phyloP scores from a whole-genome alignment of 208 protist genomes.

The Leishmania turanica region DNA sequence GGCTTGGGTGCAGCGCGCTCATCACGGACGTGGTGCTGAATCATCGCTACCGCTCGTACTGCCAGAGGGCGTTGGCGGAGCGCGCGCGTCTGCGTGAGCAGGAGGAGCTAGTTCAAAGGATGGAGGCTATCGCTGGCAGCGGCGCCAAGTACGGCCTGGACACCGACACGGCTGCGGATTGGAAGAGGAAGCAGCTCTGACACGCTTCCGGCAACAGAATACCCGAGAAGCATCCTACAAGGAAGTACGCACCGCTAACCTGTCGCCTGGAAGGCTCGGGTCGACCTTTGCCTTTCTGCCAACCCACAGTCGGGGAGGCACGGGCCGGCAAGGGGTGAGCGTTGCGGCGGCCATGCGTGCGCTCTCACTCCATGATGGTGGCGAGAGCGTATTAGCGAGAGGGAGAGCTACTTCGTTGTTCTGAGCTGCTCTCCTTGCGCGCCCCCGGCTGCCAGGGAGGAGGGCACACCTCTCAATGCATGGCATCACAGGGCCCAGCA shows the following conservation, averaged over 20 bases:
- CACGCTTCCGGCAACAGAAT: background rate
- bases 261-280: background rate
- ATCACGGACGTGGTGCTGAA: constrained; percentile 37
- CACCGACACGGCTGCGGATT: background rate
- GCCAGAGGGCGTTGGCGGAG: constrained; percentile 43
- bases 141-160: background rate
- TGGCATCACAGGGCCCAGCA: too few species aligned
- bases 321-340: background rate
- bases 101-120: background rate
- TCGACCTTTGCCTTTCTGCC: background rate
- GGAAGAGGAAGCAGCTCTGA: background rate
- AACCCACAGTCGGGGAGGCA: background rate
- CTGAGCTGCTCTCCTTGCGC: too few species aligned
- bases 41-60: constrained; percentile 44
- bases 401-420: too few species aligned
- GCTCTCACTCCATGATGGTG: background rate
- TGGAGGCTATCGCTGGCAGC: background rate
- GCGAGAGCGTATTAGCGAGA: background rate
- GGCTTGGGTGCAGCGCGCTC: constrained; percentile 29
- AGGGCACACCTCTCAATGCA: too few species aligned
- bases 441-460: too few species aligned
- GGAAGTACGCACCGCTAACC: too few species aligned
- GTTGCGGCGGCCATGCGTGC: background rate
- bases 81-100: constrained; percentile 41
- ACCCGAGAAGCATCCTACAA: background rate